Conservation (phyloP, 345 rosid species). For the Populus simonii region DNA sequence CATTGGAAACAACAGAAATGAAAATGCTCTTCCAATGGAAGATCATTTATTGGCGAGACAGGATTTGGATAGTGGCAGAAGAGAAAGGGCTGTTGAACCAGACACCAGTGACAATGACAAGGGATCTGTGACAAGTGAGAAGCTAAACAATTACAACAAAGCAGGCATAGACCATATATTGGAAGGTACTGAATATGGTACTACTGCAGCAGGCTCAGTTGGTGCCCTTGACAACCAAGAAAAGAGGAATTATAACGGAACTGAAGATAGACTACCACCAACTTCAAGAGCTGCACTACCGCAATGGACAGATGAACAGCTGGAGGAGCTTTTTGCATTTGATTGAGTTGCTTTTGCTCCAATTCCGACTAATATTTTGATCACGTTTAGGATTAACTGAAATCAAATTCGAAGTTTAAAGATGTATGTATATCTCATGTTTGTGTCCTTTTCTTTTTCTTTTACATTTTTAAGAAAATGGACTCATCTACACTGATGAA, state of each 20-base stretch:
- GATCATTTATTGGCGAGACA: constrained; percentile 17
- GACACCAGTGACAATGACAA: constrained; percentile 1
- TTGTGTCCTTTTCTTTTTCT: not conserved
- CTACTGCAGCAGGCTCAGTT: not conserved
- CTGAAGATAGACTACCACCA: constrained; percentile 10
- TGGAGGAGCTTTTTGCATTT: constrained; percentile 64
- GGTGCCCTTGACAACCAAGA: constrained; percentile 2
- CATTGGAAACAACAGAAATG: constrained; percentile 24
- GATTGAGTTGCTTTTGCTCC: constrained; percentile 33
- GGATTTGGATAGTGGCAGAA: constrained; percentile 15
- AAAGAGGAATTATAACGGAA: not conserved
- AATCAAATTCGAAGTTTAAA: not conserved
- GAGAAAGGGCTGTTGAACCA: constrained; percentile 5
- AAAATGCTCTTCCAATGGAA: constrained; percentile 19
- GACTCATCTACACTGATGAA: not conserved
- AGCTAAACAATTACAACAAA: constrained; percentile 14
- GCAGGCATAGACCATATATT: constrained; percentile 15
- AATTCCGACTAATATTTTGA: not conserved
- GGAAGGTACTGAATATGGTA: constrained; percentile 7
- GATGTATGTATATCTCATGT: not conserved
- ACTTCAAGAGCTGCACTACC: constrained; percentile 38
- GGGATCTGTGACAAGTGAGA: constrained; percentile 9
- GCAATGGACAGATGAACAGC: constrained; percentile 86
- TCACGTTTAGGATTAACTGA: not conserved
- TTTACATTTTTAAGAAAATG: not conserved